A percentile compares a stretch with the other conserved stretches of the same genome.
Evolutionary conservation across 352 stramenopile species (phyloP).

Genomic region (Pythium angustatum): DNA sequence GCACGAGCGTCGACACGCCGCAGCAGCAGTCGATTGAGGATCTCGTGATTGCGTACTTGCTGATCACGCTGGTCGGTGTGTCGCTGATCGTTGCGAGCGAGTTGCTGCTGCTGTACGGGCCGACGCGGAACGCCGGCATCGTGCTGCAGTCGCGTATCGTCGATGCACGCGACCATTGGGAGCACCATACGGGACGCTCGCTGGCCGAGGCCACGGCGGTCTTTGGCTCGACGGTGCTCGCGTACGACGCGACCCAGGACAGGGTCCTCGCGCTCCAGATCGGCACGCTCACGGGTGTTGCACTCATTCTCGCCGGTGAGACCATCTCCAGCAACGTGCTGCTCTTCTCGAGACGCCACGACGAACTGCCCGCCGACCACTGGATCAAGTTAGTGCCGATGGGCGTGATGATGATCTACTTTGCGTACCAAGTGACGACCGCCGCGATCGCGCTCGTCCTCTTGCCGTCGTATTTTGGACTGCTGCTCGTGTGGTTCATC

Average conservation of each 20-base stretch:
- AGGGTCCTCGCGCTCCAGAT: constrained; percentile 73
- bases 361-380: constrained; percentile 62
- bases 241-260: constrained; percentile 56
- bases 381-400: constrained; percentile 78
- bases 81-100: constrained; percentile 80
- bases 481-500: constrained; percentile 51
- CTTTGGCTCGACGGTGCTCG: constrained; percentile 55
- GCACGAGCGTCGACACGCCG: no score
- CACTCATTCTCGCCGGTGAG: constrained; percentile 62
- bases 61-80: constrained; percentile 73
- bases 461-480: constrained; percentile 41
- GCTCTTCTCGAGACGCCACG: constrained; percentile 30
- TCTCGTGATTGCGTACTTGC: constrained; percentile 65
- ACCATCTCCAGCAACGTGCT: constrained; percentile 37
- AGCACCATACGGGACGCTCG: constrained; percentile 54
- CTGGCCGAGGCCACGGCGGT: constrained; percentile 59
- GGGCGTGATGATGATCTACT: constrained; percentile 65
- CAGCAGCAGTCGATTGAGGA: constrained; percentile 52
- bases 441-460: constrained; percentile 45
- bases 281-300: constrained; percentile 60
- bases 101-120: constrained; percentile 66
- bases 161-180: constrained; percentile 67
- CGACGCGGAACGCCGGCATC: constrained; percentile 57
- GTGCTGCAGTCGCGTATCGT: constrained; percentile 74
- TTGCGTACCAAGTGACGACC: constrained; percentile 52